These are phyloP conservation scores for Penicillium corylophilum DNA, from an alignment of 2,329 filamentous ascomycete genomes.

Conservation along the genomic window DNA sequence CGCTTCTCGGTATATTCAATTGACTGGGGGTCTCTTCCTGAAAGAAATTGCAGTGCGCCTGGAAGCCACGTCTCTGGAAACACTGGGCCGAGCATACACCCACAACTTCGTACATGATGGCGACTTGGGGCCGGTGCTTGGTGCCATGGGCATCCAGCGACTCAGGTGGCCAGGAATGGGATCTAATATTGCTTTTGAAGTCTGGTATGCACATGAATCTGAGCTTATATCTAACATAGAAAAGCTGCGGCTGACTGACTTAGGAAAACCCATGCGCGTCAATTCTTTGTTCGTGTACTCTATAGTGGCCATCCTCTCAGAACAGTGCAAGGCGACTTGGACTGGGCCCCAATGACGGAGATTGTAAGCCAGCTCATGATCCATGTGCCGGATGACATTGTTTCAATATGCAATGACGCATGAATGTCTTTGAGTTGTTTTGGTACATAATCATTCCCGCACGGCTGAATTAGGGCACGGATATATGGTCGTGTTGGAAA, in stretches of 20 bases:
- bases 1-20: conserved; percentile 30
- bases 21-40: conserved; percentile 34
- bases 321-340: conserved; percentile 21
- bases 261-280: conserved; percentile 27
- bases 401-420: conserved; percentile 18
- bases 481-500: too few relatives aligned
- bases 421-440: too few relatives aligned
- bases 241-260: background rate
- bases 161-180: conserved; percentile 38
- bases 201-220: conserved; percentile 26
- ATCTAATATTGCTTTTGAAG: conserved; percentile 35
- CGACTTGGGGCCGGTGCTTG: conserved; percentile 32
- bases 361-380: conserved; percentile 15
- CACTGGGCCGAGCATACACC: conserved; percentile 22
- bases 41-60: conserved; percentile 29
- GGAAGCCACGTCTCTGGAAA: conserved; percentile 20
- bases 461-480: too few relatives aligned
- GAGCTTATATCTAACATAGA: background rate
- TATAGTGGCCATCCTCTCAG: conserved; percentile 25
- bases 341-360: conserved; percentile 20
- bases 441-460: too few relatives aligned
- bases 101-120: conserved; percentile 37
- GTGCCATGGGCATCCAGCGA: conserved; percentile 30
- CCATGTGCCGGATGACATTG: conserved; percentile 23
- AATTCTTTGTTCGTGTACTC: conserved; percentile 26